Conservation (phyloP, 805 yeast species). For the Candida maris region DNA sequence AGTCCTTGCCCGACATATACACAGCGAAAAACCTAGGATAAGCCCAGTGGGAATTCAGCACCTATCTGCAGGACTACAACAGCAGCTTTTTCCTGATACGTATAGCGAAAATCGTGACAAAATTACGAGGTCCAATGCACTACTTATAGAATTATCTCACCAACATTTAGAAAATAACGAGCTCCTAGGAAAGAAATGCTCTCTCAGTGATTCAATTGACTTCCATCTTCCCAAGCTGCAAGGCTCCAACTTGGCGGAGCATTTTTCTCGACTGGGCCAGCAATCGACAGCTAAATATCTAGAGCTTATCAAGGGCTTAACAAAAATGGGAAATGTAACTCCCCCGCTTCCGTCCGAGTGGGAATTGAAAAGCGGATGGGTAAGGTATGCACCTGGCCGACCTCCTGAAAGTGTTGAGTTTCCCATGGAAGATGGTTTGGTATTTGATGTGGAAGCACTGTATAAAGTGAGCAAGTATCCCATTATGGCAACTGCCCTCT, state of each 20-base stretch:
- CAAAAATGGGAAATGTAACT: slow-evolving; percentile 30
- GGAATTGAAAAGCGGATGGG: slow-evolving; percentile 74
- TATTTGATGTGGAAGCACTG: slow-evolving; percentile 86
- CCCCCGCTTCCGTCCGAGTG: slow-evolving; percentile 48
- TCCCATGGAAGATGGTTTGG: slow-evolving; percentile 70
- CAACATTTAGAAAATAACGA: slow-evolving; percentile 57
- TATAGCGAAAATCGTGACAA: slow-evolving; percentile 17
- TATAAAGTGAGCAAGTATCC: slow-evolving; percentile 75
- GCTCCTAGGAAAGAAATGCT: slow-evolving; percentile 73
- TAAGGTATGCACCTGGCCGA: slow-evolving; percentile 55
- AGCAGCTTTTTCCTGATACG: slow-evolving; percentile 53
- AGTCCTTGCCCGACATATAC: not conserved
- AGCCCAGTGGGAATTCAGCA: slow-evolving; percentile 83
- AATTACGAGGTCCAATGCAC: slow-evolving; percentile 28
- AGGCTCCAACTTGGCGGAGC: slow-evolving; percentile 77
- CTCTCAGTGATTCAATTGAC: slow-evolving; percentile 53
- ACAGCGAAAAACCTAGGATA: slow-evolving; percentile 44
- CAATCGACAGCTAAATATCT: slow-evolving; percentile 58
- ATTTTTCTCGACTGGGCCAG: slow-evolving; percentile 69
- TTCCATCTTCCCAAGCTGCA: slow-evolving; percentile 66
- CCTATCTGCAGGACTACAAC: slow-evolving; percentile 54
- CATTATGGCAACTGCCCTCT: slow-evolving; percentile 74
- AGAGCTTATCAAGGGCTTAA: slow-evolving; percentile 45
- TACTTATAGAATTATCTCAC: slow-evolving; percentile 52
- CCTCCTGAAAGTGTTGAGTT: slow-evolving; percentile 54